Conservation (phyloP, 2,329 filamentous ascomycete genomes). For the Aspergillus alliaceus region DNA sequence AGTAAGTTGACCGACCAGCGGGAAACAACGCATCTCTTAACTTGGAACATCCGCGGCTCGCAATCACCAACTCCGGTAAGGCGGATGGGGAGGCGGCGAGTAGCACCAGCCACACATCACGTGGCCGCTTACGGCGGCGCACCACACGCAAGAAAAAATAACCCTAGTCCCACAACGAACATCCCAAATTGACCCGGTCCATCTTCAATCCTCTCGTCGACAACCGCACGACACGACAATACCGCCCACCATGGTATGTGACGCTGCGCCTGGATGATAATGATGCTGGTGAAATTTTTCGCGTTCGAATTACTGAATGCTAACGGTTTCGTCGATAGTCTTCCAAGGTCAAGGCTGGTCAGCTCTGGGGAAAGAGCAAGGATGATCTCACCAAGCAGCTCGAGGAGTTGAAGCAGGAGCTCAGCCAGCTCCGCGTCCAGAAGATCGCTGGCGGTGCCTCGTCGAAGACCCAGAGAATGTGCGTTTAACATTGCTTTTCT, state of each 20-base stretch:
- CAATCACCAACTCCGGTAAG: slow-evolving; percentile 4
- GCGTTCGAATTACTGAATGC: neutral
- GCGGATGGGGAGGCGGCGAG: slow-evolving; percentile 5
- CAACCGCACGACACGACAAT: slow-evolving; percentile 47
- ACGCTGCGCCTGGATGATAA: slow-evolving; percentile 6
- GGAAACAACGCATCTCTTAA: neutral
- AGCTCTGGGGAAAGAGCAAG: slow-evolving; percentile 99
- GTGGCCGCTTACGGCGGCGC: slow-evolving; percentile 34
- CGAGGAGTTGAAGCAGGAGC: slow-evolving; percentile 91
- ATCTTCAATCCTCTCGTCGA: slow-evolving; percentile 47
- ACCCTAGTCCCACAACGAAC: slow-evolving; percentile 49
- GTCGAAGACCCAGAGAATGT: slow-evolving; percentile 98
- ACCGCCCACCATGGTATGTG: slow-evolving; percentile 47
- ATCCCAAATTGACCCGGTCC: slow-evolving; percentile 39
- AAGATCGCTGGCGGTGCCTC: slow-evolving; percentile 92
- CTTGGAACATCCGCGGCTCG: slow-evolving; percentile 1
- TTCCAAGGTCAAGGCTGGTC: slow-evolving; percentile 85
- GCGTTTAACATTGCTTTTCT: slow-evolving; percentile 47
- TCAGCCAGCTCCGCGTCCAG: slow-evolving; percentile 94
- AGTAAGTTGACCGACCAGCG: neutral
- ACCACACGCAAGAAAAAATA: slow-evolving; percentile 33
- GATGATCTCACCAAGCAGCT: slow-evolving; percentile 96
- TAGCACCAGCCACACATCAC: slow-evolving; percentile 22
- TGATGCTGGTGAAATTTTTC: slow-evolving; percentile 22
- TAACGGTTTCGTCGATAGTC: slow-evolving; percentile 46